Conservation (phyloP, 441 rosid genomes). For the Erodium moschatum region DNA sequence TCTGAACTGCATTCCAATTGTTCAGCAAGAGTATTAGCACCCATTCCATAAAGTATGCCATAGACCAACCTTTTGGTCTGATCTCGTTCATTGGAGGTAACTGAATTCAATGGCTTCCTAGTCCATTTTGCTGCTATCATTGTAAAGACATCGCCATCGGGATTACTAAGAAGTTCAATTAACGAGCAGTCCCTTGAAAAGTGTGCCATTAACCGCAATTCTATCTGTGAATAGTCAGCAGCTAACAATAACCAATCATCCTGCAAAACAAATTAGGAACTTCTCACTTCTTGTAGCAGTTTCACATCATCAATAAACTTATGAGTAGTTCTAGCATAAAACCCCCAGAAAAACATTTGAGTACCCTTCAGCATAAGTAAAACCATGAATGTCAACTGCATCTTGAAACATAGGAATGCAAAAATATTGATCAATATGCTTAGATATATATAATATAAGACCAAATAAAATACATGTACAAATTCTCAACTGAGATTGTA, state of each 20-base stretch:
- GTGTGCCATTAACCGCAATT: constrained; percentile 88
- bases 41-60: constrained; percentile 98
- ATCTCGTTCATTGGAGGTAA: constrained; percentile 63
- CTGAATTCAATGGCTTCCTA: constrained; percentile 54
- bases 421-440: not conserved
- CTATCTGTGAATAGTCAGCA: constrained; percentile 98
- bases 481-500: too few species aligned
- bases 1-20: constrained; percentile 75
- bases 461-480: not conserved
- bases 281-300: not conserved
- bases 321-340: not conserved
- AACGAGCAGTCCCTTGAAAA: constrained; percentile 74
- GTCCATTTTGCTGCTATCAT: constrained; percentile 92
- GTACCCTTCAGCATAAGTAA: not conserved
- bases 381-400: constrained; percentile 1
- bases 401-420: not conserved
- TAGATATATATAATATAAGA: too few species aligned
- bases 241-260: constrained; percentile 86
- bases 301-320: not conserved
- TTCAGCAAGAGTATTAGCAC: constrained; percentile 76
- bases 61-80: constrained; percentile 89
- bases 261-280: constrained; percentile 36
- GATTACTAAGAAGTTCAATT: constrained; percentile 67
- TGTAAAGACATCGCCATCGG: constrained; percentile 76
- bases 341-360: not conserved